Evolutionary conservation across 768 basidiomycete species (phyloP).

Genomic region (Russula abietina): DNA sequence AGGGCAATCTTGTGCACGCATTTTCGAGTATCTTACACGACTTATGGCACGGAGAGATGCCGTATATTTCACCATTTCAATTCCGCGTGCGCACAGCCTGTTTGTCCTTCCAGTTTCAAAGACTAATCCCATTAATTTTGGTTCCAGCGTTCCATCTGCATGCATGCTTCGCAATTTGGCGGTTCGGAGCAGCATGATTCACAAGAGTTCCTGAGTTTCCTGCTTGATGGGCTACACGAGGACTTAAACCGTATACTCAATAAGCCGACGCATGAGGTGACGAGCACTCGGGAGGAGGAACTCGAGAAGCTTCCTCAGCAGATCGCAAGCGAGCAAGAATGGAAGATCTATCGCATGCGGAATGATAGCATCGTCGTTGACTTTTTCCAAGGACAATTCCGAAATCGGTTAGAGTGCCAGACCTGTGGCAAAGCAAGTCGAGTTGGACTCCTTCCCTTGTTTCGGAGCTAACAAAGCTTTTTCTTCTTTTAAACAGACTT

Average conservation of each 20-base stretch:
- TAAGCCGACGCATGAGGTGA: slow-evolving; percentile 58
- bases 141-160: slow-evolving; percentile 51
- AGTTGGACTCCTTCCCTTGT: slow-evolving; percentile 22
- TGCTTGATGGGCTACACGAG: slow-evolving; percentile 94
- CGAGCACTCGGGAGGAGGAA: slow-evolving; percentile 79
- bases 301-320: slow-evolving; percentile 82
- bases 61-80: slow-evolving; percentile 71
- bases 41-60: slow-evolving; percentile 83
- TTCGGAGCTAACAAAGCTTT: slow-evolving; percentile 17
- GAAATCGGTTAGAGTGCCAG: slow-evolving; percentile 81
- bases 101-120: background rate
- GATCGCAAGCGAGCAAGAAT: slow-evolving; percentile 88
- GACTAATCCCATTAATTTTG: slow-evolving; percentile 27
- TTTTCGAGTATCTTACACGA: slow-evolving; percentile 81
- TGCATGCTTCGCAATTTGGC: slow-evolving; percentile 63
- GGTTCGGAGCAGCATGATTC: slow-evolving; percentile 94
- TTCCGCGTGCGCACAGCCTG: slow-evolving; percentile 57
- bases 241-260: slow-evolving; percentile 84
- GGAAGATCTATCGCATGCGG: slow-evolving; percentile 81
- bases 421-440: slow-evolving; percentile 76
- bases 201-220: slow-evolving; percentile 92
- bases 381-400: slow-evolving; percentile 96
- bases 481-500: slow-evolving; percentile 53
- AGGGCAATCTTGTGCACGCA: slow-evolving; percentile 72
- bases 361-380: slow-evolving; percentile 95